phyloP scores from a whole-genome alignment of 2,329 filamentous ascomycete genomes.

The Leptographium procerum region DNA sequence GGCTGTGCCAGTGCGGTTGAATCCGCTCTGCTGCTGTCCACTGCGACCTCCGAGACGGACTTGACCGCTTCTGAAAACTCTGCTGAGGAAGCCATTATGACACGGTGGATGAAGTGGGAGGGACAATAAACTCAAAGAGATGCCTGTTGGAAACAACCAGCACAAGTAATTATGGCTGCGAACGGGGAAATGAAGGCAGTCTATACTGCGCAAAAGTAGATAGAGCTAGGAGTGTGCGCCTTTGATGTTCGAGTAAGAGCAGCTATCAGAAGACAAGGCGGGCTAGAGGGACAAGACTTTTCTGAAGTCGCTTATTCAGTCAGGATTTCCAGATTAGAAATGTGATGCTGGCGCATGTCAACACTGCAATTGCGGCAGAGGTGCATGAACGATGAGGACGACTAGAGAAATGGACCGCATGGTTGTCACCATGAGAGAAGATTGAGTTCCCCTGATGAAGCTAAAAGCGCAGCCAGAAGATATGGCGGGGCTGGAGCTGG shows the following conservation, averaged over 20 bases:
- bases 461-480: background rate
- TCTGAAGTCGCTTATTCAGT: no score
- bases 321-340: no score
- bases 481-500: background rate
- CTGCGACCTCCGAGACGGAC: slow-evolving; percentile 19
- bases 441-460: background rate
- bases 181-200: no score
- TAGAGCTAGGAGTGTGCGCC: no score
- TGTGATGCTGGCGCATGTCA: background rate
- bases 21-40: slow-evolving; percentile 14
- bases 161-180: background rate
- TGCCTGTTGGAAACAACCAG: no score
- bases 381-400: background rate
- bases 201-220: no score
- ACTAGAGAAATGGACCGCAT: background rate
- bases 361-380: background rate
- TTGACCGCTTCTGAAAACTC: slow-evolving; percentile 9
- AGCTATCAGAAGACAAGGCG: no score
- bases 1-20: background rate
- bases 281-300: no score
- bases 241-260: no score
- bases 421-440: background rate
- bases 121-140: background rate
- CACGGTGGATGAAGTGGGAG: background rate
- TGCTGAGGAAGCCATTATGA: slow-evolving; percentile 7